These are phyloP conservation scores for Protomyces inundatus DNA, from an alignment of 1,139 yeast genomes.

Conservation along the genomic window DNA sequence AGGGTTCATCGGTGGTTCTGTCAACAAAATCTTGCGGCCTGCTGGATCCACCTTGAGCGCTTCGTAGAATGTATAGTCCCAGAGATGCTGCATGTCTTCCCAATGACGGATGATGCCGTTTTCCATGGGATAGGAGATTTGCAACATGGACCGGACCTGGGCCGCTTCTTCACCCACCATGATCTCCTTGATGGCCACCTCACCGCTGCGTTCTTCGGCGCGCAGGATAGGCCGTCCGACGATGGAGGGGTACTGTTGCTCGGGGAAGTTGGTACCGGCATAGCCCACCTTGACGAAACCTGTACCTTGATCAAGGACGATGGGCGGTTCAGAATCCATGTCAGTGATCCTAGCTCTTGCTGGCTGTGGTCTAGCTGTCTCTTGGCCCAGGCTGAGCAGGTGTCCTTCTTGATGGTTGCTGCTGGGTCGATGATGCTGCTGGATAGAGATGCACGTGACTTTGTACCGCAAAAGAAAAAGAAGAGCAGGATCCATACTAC, in stretches of 20 bases:
- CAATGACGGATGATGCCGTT: constrained; percentile 95
- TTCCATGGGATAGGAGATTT: constrained; percentile 95
- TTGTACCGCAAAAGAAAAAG: neutral
- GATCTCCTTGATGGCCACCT: constrained; percentile 73
- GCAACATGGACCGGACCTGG: constrained; percentile 80
- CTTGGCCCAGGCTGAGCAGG: neutral
- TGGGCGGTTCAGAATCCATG: constrained; percentile 5
- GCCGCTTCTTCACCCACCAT: constrained; percentile 98
- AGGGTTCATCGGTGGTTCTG: constrained; percentile 99
- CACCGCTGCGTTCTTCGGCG: constrained; percentile 84
- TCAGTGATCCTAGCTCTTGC: neutral
- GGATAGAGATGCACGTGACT: neutral
- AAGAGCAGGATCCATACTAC: too few species aligned
- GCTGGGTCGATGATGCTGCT: neutral
- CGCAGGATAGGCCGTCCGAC: constrained; percentile 96
- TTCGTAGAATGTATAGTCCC: constrained; percentile 97
- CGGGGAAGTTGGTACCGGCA: constrained; percentile 96
- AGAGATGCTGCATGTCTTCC: constrained; percentile 97
- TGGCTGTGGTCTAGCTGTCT: neutral
- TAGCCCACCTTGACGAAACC: constrained; percentile 82
- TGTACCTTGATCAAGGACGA: constrained; percentile 96
- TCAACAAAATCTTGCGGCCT: constrained; percentile 75
- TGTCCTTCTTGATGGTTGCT: neutral
- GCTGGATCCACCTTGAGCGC: constrained; percentile 72
- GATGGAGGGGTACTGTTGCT: constrained; percentile 94